phyloP scores from a whole-genome alignment of 305 asterid species.

The Striga hermonthica region DNA sequence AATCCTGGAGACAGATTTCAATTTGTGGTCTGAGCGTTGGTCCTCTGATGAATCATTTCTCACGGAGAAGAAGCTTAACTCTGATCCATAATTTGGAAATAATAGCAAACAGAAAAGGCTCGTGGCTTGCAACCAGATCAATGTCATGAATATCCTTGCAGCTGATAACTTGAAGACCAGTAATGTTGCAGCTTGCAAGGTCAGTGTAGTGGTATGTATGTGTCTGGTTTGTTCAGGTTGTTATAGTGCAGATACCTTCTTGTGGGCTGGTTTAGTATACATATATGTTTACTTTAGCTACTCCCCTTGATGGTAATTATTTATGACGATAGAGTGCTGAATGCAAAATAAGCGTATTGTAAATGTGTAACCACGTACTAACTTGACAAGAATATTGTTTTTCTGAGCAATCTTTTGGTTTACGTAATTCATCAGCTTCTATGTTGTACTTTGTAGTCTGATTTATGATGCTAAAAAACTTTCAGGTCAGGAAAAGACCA shows the following conservation, averaged over 20 bases:
- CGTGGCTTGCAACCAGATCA: too few species aligned
- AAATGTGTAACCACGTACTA: constrained; percentile 6
- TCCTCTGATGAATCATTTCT: too few species aligned
- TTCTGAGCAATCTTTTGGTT: constrained; percentile 14
- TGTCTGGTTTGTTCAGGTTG: constrained; percentile 23
- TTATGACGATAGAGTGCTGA: too few species aligned
- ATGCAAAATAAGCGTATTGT: neutral
- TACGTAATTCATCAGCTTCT: constrained; percentile 2
- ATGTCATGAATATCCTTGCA: too few species aligned
- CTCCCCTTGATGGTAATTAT: neutral
- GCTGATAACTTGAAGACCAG: too few species aligned
- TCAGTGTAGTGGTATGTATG: too few species aligned
- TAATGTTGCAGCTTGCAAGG: too few species aligned
- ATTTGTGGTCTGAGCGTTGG: too few species aligned
- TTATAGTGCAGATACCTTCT: constrained; percentile 18
- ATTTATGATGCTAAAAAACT: constrained; percentile 27
- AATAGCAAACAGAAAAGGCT: too few species aligned
- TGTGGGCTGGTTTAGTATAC: neutral
- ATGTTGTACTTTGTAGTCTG: constrained; percentile 21
- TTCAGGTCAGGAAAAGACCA: constrained; percentile 93
- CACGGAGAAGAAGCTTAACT: too few species aligned
- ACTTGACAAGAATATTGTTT: constrained; percentile 13
- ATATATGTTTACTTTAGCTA: neutral
- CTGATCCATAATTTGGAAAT: too few species aligned
- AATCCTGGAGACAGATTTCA: too few species aligned